These are phyloP conservation scores for Viola pubescens DNA, from an alignment of 441 rosid species.

Conservation along the genomic window DNA sequence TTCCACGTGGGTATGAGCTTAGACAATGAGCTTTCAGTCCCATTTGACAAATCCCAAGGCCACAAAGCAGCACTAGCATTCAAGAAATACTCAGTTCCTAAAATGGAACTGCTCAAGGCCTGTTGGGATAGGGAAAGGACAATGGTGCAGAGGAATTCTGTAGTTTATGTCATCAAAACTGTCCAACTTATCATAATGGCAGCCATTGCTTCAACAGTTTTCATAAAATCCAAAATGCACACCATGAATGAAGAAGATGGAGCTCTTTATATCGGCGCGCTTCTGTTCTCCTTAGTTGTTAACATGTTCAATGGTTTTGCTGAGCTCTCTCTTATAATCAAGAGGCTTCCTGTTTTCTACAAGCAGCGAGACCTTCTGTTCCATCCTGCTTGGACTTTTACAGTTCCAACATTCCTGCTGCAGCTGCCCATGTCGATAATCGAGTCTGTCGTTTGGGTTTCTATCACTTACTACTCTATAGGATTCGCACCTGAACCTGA, in stretches of 20 bases:
- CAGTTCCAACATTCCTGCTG: conserved; percentile 52
- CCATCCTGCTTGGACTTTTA: conserved; percentile 70
- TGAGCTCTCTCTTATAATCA: conserved; percentile 47
- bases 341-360: conserved; percentile 74
- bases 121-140: conserved; percentile 73
- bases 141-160: conserved; percentile 51
- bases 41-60: conserved; percentile 42
- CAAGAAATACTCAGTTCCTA: conserved; percentile 44
- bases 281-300: conserved; percentile 31
- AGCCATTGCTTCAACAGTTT: conserved; percentile 43
- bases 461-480: conserved; percentile 49
- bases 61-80: conserved; percentile 70
- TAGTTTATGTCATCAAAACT: conserved; percentile 51
- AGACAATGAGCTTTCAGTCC: conserved; percentile 37
- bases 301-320: conserved; percentile 83
- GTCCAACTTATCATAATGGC: conserved; percentile 55
- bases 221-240: conserved; percentile 43
- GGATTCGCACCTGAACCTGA: conserved; percentile 64
- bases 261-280: conserved; percentile 40
- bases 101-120: conserved; percentile 47
- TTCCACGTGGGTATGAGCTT: conserved; percentile 58
- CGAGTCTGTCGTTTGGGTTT: conserved; percentile 55
- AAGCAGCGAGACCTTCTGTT: conserved; percentile 78
- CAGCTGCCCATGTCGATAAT: conserved; percentile 50
- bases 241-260: conserved; percentile 42